Evolutionary conservation across 1,284 basidiomycete genomes (phyloP), one percentile per base, ranked within the genome.

Genomic region (Laetiporus sulphureus): DNA sequence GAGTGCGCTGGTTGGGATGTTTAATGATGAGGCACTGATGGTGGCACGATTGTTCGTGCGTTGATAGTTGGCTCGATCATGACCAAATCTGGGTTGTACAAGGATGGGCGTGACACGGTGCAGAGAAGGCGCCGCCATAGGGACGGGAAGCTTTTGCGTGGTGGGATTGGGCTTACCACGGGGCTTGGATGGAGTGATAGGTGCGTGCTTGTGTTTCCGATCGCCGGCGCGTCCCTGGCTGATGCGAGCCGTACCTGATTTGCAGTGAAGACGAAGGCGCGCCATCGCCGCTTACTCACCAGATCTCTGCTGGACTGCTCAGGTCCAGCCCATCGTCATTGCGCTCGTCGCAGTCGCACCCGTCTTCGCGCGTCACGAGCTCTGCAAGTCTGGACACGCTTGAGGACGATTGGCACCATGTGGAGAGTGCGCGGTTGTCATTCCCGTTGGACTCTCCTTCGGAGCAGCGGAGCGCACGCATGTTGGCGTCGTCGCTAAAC

Each of bases 121-220:
- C 66, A 67, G 47, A 66, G 86, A 21, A 67, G 82, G 19, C 64
- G 71, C 3, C 65, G 86, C 18, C 85, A 90, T 59, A 74, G 83
- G 3, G 85, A 90, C 55, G 83, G 83, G 1, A 65, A 63, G 15
- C 54, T 80, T 11, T 63, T 89, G 36, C 63, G 69, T 32, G 83
- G 81, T 2, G 85, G 85, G 1, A 75, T 89, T 48, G 85, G 86
- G 0, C 59, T 90, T 38, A 90, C 86, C 2, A 90, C 85, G 3
- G 85, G 85, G 0, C 65, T 90, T n/a, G 85, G 85, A 0, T 90
- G 85, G 86, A 86, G 83, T 55, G 86, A 89, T 55, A 84, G 80
- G 82, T 83, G 32, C 11, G 72, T 62, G 34, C 41, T 33, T 40
- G n/a, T 10, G 19, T 20, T 20, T 8, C 15, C n/a, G n/a, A n/a